Base-by-base conservation (phyloP, 495 filamentous ascomycete genomes). In the Aspergillus cristatus region DNA sequence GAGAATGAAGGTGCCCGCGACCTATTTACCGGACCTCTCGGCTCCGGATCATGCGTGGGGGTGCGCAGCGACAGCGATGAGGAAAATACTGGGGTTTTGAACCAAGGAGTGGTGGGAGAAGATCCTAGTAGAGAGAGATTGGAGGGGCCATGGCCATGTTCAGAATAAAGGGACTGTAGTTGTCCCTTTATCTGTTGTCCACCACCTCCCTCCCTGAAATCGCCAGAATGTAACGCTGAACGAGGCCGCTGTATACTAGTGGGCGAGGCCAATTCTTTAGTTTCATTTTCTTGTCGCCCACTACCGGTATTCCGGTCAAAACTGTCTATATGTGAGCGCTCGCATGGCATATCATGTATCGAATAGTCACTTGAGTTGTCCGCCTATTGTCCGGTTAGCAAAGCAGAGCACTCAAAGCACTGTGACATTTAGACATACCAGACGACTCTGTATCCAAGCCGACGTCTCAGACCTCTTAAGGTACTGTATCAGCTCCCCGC, bases 221-320 rank as follows among this genome's bases (percentile, higher is more conserved):
- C 83, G 16, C 89, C 89, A 26, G 81, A 81, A 53, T 96, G 89
- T 32, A 96, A 67, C 28, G 89, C 87, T 8, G 89, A 96, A 33
- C 81, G 68, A 33, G 89, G 89, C 37, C 88, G 72, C 53, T 90
- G 81, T 42, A 94, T 91, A 47, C 78, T 74, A 41, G 64, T 48
- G 17, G 62, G 60, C 34, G 50, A 58, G 40, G 45, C 60, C 48
- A 56, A 59, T 30, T 58, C 48, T 18, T 54, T 50, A n/a, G 20
- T 4, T 24, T 42, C 28, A 12, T 42, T 18, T 26, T 14, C 15
- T 3, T 32, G 22, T 17, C 28, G 20, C 28, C 43, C 29, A 17
- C 29, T 20, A 5, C 35, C 16, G 13, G 22, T 40, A 30, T 42
- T 39, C n/a, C 43, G 37, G 15, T 35, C 17, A 18, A 37, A n/a